Conservation (phyloP, 2,329 filamentous ascomycete species). For the Hypoxylon sp. region DNA sequence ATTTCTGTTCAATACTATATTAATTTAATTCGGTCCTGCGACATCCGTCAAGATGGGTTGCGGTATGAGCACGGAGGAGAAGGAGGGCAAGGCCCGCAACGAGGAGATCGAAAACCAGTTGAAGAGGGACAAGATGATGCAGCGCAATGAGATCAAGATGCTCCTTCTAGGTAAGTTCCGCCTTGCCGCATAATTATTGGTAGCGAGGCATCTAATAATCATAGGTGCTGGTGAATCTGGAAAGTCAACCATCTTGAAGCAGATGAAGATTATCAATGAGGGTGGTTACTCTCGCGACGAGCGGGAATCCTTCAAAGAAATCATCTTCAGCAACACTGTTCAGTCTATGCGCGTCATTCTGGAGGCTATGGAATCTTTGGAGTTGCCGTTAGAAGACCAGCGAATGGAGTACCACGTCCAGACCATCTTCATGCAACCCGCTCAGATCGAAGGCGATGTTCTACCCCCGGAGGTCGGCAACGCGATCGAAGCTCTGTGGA, state of each 20-base stretch:
- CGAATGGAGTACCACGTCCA: slow-evolving; percentile 97
- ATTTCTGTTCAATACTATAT: slow-evolving; percentile 16
- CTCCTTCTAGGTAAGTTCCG: slow-evolving; percentile 83
- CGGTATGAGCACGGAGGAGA: slow-evolving; percentile 99
- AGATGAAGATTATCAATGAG: slow-evolving; percentile 99
- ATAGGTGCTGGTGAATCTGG: slow-evolving; percentile 96
- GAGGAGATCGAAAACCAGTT: slow-evolving; percentile 99
- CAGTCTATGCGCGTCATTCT: slow-evolving; percentile 75
- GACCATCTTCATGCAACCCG: slow-evolving; percentile 98
- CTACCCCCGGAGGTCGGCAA: slow-evolving; percentile 93
- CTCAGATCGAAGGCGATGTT: slow-evolving; percentile 94
- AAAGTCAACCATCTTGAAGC: slow-evolving; percentile 93
- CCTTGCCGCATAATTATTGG: neutral
- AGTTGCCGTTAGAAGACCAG: slow-evolving; percentile 87
- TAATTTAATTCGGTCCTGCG: slow-evolving; percentile 22
- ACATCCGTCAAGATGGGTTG: slow-evolving; percentile 87
- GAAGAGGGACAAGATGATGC: slow-evolving; percentile 98
- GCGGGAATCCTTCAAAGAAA: slow-evolving; percentile 74
- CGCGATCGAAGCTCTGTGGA: slow-evolving; percentile 92
- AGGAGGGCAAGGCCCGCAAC: slow-evolving; percentile 99
- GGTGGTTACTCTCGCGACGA: slow-evolving; percentile 96
- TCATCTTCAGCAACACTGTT: slow-evolving; percentile 75
- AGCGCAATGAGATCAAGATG: slow-evolving; percentile 99
- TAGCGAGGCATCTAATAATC: slow-evolving; percentile 37
- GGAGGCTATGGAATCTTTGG: slow-evolving; percentile 73